A percentile compares a stretch with the other conserved stretches of the same genome.
Conservation (phyloP, 225 moss, liverwort and hornwort genomes). For the Pseudisothecium myosuroides region DNA sequence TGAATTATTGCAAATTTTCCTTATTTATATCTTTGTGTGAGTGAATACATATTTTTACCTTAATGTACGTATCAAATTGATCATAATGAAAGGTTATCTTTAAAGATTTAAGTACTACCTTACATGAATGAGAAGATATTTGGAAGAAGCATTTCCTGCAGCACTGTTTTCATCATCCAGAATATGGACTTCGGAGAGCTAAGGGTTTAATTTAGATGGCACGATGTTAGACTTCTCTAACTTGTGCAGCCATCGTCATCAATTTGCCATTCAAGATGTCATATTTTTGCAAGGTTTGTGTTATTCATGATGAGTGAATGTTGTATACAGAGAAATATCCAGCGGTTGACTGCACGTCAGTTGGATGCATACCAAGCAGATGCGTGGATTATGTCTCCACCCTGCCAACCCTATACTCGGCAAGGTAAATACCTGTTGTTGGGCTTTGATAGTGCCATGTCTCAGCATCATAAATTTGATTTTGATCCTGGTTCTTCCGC, state of each 20-base stretch:
- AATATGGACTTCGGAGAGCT: background rate
- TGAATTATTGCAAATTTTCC: background rate
- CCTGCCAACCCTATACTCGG: slow-evolving; percentile 96
- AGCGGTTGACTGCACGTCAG: slow-evolving; percentile 69
- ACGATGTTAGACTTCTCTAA: background rate
- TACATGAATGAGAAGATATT: background rate
- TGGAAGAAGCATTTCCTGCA: background rate
- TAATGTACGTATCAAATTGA: background rate
- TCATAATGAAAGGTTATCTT: background rate
- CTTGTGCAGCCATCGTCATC: background rate
- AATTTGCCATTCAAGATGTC: background rate
- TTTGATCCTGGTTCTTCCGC: background rate
- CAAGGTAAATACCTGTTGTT: slow-evolving; percentile 51
- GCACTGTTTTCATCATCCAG: background rate
- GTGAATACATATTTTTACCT: background rate
- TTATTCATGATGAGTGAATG: background rate
- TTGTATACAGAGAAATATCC: slow-evolving; percentile 65
- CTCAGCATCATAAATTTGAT: background rate
- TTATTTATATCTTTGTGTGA: background rate
- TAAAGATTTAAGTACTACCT: background rate
- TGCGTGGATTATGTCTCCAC: slow-evolving; percentile 93
- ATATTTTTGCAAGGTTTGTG: background rate
- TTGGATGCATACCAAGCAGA: slow-evolving; percentile 80
- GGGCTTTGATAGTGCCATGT: background rate
- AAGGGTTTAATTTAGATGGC: background rate